These are phyloP conservation scores for Sanghuangporus weigelae DNA, from an alignment of 1,284 basidiomycete species.

Conservation along the genomic window DNA sequence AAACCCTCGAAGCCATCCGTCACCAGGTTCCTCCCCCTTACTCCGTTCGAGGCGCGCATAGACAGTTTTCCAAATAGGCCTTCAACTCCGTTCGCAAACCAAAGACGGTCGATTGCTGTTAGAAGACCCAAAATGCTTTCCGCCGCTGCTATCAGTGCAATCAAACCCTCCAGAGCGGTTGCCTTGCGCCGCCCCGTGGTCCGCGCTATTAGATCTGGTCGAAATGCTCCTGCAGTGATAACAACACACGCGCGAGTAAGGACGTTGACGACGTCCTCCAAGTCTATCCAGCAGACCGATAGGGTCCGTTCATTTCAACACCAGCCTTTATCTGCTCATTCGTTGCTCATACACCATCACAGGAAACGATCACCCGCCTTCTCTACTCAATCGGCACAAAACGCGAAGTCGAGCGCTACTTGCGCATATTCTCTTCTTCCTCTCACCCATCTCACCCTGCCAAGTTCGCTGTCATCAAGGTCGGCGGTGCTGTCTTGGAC, in stretches of 20 bases:
- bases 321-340: neutral
- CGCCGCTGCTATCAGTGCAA: no score
- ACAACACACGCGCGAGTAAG: neutral
- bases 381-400: constrained; percentile 94
- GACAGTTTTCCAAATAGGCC: no score
- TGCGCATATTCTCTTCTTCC: constrained; percentile 90
- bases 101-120: no score
- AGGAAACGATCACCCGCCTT: constrained; percentile 92
- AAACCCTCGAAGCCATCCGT: no score
- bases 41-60: no score
- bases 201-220: neutral
- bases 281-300: constrained; percentile 17
- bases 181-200: neutral
- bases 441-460: constrained; percentile 79
- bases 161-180: no score
- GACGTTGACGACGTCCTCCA: neutral
- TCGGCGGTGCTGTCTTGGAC: constrained; percentile 90
- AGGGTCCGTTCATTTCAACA: constrained; percentile 8
- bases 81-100: no score
- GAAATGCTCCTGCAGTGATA: neutral
- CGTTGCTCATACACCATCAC: neutral
- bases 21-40: no score
- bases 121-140: no score
- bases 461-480: constrained; percentile 92
- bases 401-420: constrained; percentile 93